These are phyloP conservation scores for Rhinocladiella mackenziei DNA, from an alignment of 2,329 filamentous ascomycete species.

Conservation along the genomic window DNA sequence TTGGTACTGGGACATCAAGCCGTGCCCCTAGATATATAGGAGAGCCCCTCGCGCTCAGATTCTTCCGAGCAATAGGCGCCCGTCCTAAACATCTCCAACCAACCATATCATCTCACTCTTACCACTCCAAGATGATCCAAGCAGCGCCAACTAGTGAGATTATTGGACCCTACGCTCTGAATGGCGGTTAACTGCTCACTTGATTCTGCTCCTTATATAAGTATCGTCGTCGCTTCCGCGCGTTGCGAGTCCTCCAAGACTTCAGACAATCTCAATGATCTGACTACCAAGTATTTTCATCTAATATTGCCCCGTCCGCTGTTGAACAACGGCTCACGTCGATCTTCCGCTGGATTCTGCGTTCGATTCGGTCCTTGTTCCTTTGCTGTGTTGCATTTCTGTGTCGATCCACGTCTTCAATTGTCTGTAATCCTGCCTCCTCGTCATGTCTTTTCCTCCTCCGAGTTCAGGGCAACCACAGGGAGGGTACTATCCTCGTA, in stretches of 20 bases:
- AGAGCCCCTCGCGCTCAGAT: too few relatives aligned
- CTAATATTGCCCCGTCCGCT: too few relatives aligned
- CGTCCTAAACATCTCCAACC: slow-evolving; percentile 11
- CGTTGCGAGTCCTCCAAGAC: too few relatives aligned
- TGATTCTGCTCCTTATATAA: background rate
- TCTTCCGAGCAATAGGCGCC: slow-evolving; percentile 20
- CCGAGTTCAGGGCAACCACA: slow-evolving; percentile 20
- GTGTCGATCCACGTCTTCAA: background rate
- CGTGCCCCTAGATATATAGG: too few relatives aligned
- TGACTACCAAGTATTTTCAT: too few relatives aligned
- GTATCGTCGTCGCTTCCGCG: too few relatives aligned
- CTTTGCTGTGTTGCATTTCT: background rate
- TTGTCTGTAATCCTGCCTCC: background rate
- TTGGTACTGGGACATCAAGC: too few relatives aligned
- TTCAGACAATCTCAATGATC: too few relatives aligned
- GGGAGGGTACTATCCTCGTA: slow-evolving; percentile 32
- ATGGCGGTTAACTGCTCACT: slow-evolving; percentile 21
- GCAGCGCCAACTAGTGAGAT: slow-evolving; percentile 16
- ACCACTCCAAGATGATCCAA: slow-evolving; percentile 20
- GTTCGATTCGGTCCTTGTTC: too few relatives aligned
- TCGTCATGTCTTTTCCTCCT: slow-evolving; percentile 19
- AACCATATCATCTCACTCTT: slow-evolving; percentile 14
- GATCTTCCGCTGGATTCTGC: too few relatives aligned
- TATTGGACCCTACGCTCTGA: slow-evolving; percentile 5
- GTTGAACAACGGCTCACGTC: too few relatives aligned